Conservation (phyloP, 495 filamentous ascomycete genomes). For the Talaromyces wortmannii region DNA sequence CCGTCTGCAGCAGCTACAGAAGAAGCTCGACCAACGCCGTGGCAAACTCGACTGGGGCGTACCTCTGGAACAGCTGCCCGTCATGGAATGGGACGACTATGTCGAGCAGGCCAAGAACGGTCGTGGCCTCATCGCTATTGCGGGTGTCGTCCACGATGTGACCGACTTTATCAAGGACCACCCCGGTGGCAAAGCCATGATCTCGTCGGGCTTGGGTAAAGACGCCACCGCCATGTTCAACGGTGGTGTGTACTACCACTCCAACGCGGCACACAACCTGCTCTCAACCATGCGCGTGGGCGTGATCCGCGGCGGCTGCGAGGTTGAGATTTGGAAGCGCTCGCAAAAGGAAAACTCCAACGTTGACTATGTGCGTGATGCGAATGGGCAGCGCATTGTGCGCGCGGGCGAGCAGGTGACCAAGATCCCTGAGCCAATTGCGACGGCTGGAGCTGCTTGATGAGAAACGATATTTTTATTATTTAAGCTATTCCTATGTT, state of each 20-base stretch:
- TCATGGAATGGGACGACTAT: constrained; percentile 95
- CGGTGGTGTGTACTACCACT: constrained; percentile 96
- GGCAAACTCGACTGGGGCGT: constrained; percentile 89
- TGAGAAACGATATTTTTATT: constrained; percentile 11
- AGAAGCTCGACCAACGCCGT: constrained; percentile 98
- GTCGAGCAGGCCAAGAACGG: constrained; percentile 83
- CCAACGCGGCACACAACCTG: constrained; percentile 95
- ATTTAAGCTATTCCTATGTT: background rate
- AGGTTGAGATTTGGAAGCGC: constrained; percentile 99
- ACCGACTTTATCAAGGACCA: constrained; percentile 94
- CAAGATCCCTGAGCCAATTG: constrained; percentile 54
- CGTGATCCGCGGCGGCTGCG: constrained; percentile 91
- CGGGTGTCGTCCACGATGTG: constrained; percentile 94
- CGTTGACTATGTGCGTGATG: constrained; percentile 71
- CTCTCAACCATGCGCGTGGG: constrained; percentile 94
- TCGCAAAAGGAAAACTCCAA: constrained; percentile 87
- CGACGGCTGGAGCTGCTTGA: constrained; percentile 41
- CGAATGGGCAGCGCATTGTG: constrained; percentile 73
- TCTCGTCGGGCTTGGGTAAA: constrained; percentile 88
- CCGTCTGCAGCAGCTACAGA: constrained; percentile 92
- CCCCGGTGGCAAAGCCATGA: constrained; percentile 94
- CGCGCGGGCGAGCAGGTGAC: constrained; percentile 89
- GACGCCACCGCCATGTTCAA: constrained; percentile 99
- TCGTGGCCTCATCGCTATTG: constrained; percentile 78
- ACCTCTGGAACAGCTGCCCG: constrained; percentile 87